A percentile compares a stretch with the other conserved stretches of the same genome.
Conservation (phyloP, 2,329 filamentous ascomycete genomes). For the Aureobasidium sp. region DNA sequence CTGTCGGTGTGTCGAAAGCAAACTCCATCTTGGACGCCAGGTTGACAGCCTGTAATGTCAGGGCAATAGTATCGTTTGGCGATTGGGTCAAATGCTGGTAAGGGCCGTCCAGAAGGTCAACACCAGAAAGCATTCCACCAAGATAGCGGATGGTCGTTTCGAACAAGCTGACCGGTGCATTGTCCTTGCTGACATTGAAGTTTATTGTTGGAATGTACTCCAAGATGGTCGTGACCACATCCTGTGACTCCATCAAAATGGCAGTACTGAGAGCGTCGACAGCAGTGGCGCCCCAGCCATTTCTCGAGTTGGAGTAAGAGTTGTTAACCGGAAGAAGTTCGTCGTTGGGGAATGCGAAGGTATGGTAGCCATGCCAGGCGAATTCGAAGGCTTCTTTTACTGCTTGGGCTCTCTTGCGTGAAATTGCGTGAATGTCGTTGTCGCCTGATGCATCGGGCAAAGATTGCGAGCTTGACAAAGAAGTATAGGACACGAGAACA, state of each 20-base stretch:
- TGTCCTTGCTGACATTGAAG: constrained; percentile 49
- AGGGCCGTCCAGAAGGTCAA: constrained; percentile 66
- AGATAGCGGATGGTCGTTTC: constrained; percentile 89
- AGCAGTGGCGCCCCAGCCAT: constrained; percentile 78
- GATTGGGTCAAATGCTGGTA: constrained; percentile 19
- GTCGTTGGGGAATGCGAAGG: constrained; percentile 69
- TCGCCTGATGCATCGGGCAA: neutral
- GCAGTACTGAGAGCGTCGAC: constrained; percentile 77
- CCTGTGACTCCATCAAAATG: constrained; percentile 63
- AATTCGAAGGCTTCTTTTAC: constrained; percentile 63
- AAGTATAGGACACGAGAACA: neutral
- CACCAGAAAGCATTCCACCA: constrained; percentile 69
- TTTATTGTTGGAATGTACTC: constrained; percentile 64
- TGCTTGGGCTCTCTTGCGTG: constrained; percentile 31
- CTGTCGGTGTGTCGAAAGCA: constrained; percentile 69
- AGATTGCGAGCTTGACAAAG: neutral
- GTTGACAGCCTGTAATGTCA: constrained; percentile 60
- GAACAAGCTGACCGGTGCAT: constrained; percentile 64
- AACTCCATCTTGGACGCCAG: constrained; percentile 69
- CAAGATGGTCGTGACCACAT: constrained; percentile 64
- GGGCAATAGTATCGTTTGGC: constrained; percentile 45
- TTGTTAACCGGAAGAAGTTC: constrained; percentile 65
- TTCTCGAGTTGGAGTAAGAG: constrained; percentile 60
- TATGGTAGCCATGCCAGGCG: constrained; percentile 56
- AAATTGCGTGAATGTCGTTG: neutral